Conservation (phyloP, 164 flowering plant species). For the Piper betle region DNA sequence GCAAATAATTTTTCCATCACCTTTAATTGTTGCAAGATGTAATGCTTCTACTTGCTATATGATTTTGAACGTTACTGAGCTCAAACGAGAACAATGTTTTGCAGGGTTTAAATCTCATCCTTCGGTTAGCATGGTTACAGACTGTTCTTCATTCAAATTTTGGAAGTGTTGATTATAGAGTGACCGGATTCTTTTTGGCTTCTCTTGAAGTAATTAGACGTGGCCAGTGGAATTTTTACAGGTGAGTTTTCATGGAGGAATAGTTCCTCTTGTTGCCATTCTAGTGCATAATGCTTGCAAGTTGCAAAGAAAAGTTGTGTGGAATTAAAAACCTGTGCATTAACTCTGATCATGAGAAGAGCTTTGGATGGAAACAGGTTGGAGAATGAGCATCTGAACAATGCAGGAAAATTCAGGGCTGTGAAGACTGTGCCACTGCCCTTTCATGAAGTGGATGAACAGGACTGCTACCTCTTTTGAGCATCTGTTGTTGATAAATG, state of each 20-base stretch:
- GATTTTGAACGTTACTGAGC: too few relatives aligned
- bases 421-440: slow-evolving; percentile 91
- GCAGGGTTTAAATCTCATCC: slow-evolving; percentile 78
- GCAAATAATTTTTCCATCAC: not conserved
- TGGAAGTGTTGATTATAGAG: slow-evolving; percentile 69
- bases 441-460: slow-evolving; percentile 70
- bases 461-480: slow-evolving; percentile 30
- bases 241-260: slow-evolving; percentile 27
- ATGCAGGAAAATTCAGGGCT: slow-evolving; percentile 90
- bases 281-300: not conserved
- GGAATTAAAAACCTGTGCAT: not conserved
- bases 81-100: slow-evolving; percentile 3
- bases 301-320: not conserved
- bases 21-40: too few relatives aligned
- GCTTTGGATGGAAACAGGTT: slow-evolving; percentile 33
- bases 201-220: slow-evolving; percentile 91
- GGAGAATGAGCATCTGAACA: slow-evolving; percentile 99
- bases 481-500: too few relatives aligned
- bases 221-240: slow-evolving; percentile 96
- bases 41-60: too few relatives aligned
- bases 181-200: slow-evolving; percentile 71
- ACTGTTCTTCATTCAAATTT: slow-evolving; percentile 77
- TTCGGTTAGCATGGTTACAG: slow-evolving; percentile 93
- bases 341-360: not conserved
- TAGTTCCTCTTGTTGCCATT: not conserved